phyloP scores from a whole-genome alignment of 2,329 filamentous ascomycete genomes.

The Penicillium palitans region DNA sequence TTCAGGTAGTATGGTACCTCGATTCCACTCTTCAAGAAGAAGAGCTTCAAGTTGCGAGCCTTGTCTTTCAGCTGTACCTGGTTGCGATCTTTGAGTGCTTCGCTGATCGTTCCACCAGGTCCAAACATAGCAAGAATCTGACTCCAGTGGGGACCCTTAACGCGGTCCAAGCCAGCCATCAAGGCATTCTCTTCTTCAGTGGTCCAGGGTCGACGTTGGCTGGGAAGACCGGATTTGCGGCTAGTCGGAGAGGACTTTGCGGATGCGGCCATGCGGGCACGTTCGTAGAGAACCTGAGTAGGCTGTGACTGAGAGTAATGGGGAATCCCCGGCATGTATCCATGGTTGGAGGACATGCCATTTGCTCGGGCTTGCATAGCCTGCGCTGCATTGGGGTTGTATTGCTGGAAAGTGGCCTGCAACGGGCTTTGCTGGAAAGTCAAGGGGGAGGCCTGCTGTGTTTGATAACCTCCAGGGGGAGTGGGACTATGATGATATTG shows the following conservation, averaged over 20 bases:
- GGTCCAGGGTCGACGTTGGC: slow-evolving; percentile 76
- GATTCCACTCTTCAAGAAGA: slow-evolving; percentile 87
- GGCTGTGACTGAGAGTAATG: slow-evolving; percentile 51
- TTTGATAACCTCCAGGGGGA: slow-evolving; percentile 36
- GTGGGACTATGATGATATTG: slow-evolving; percentile 39
- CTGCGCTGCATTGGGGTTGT: slow-evolving; percentile 37
- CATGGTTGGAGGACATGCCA: slow-evolving; percentile 41
- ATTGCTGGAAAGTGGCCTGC: slow-evolving; percentile 45
- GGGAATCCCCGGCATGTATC: slow-evolving; percentile 49
- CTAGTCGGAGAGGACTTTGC: slow-evolving; percentile 56
- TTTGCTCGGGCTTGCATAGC: slow-evolving; percentile 34
- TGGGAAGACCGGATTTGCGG: slow-evolving; percentile 55
- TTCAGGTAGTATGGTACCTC: slow-evolving; percentile 87
- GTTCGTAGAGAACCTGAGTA: slow-evolving; percentile 59
- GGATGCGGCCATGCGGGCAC: slow-evolving; percentile 56
- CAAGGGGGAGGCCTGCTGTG: slow-evolving; percentile 31
- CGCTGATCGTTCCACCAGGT: slow-evolving; percentile 72
- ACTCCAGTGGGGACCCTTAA: slow-evolving; percentile 90
- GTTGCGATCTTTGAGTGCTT: slow-evolving; percentile 82
- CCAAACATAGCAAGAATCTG: slow-evolving; percentile 86
- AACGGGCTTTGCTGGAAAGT: slow-evolving; percentile 45
- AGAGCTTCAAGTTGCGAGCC: slow-evolving; percentile 83
- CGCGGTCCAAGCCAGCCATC: slow-evolving; percentile 82
- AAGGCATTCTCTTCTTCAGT: slow-evolving; percentile 86
- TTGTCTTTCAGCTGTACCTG: slow-evolving; percentile 94